phyloP scores from a whole-genome alignment of 495 filamentous ascomycete species.

The Penicillium alfredii region DNA sequence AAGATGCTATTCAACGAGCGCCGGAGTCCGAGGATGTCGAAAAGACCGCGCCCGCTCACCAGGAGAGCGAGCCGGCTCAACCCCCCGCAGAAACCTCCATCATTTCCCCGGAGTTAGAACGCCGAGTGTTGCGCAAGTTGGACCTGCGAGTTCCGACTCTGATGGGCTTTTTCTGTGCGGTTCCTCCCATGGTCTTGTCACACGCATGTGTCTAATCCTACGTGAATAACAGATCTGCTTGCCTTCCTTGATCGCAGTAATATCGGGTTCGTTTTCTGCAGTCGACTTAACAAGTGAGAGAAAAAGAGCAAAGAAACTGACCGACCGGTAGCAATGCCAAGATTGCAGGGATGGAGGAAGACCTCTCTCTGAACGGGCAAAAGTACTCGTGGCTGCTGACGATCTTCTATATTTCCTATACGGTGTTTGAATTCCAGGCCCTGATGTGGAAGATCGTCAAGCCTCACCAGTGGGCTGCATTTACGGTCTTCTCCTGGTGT shows the following conservation, averaged over 20 bases:
- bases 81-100: slow-evolving; percentile 7
- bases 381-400: slow-evolving; percentile 69
- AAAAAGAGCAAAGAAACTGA: slow-evolving; percentile 5
- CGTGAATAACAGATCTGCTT: slow-evolving; percentile 46
- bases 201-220: not conserved
- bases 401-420: slow-evolving; percentile 64
- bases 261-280: slow-evolving; percentile 42
- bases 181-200: not conserved
- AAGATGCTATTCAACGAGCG: slow-evolving; percentile 23
- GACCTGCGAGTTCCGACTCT: slow-evolving; percentile 49
- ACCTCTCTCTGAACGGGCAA: slow-evolving; percentile 45
- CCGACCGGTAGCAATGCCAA: slow-evolving; percentile 53
- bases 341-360: slow-evolving; percentile 46
- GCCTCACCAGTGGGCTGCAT: slow-evolving; percentile 47
- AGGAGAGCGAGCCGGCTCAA: slow-evolving; percentile 22
- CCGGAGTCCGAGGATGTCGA: slow-evolving; percentile 25
- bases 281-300: not conserved
- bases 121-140: slow-evolving; percentile 52
- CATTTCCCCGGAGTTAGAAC: slow-evolving; percentile 51
- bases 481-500: slow-evolving; percentile 46
- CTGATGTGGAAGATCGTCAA: slow-evolving; percentile 68
- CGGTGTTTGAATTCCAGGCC: slow-evolving; percentile 61
- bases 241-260: slow-evolving; percentile 66
- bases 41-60: slow-evolving; percentile 23
- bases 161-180: slow-evolving; percentile 48